A percentile compares a stretch with the other conserved stretches of the same genome.
Evolutionary conservation across 176 grass and related monocot species (phyloP).

Genomic region (Lolium rigidum): DNA sequence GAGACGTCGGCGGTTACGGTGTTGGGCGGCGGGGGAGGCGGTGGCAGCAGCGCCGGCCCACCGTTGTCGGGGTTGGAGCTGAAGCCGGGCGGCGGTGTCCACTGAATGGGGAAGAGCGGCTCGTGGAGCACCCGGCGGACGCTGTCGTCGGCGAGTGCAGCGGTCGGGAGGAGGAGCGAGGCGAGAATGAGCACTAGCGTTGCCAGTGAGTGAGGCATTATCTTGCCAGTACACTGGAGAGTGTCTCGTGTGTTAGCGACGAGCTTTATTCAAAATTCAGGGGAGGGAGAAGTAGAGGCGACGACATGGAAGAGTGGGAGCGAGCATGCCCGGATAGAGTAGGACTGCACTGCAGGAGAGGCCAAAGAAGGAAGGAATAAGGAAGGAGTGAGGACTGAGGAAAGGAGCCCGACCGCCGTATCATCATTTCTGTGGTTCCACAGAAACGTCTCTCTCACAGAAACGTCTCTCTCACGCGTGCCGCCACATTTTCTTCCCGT

Average conservation of each 20-base stretch:
- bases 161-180: background rate
- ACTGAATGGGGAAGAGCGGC: slow-evolving; percentile 84
- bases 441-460: background rate
- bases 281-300: background rate
- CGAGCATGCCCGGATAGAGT: background rate
- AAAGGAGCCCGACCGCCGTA: background rate
- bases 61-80: slow-evolving; percentile 50
- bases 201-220: slow-evolving; percentile 6
- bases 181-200: background rate
- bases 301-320: background rate
- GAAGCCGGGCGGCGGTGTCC: slow-evolving; percentile 72
- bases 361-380: background rate
- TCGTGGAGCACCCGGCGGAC: slow-evolving; percentile 71
- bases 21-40: slow-evolving; percentile 18
- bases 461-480: background rate
- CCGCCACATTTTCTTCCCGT: background rate
- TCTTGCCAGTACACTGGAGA: background rate
- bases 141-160: background rate
- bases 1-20: slow-evolving; percentile 59
- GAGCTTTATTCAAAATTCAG: background rate
- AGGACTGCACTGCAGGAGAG: background rate
- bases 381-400: slow-evolving; percentile 10
- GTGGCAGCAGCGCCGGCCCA: slow-evolving; percentile 45
- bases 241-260: background rate
- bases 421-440: background rate